phyloP scores from a whole-genome alignment of 305 asterid genomes.

The Solanum hybrid region DNA sequence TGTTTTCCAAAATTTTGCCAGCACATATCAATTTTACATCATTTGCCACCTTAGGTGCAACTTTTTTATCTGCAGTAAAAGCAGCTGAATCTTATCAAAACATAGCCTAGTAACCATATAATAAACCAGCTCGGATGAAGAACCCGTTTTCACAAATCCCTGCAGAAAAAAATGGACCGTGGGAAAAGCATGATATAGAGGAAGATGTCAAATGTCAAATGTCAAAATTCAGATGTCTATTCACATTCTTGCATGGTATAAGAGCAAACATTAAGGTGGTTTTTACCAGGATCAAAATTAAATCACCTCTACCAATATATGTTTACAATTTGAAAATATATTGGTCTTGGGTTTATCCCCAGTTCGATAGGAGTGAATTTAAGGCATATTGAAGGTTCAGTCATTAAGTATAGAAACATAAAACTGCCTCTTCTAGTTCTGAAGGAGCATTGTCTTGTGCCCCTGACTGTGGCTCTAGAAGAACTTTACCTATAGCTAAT shows the following conservation, averaged over 20 bases:
- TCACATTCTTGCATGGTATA: background rate
- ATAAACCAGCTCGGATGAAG: background rate
- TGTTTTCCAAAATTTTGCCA: constrained; percentile 80
- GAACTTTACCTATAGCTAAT: background rate
- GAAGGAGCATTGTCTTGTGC: background rate
- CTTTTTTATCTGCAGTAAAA: constrained; percentile 51
- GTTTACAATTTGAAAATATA: background rate
- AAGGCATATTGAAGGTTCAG: background rate
- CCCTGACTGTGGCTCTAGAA: background rate
- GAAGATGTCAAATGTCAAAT: background rate
- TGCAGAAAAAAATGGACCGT: background rate
- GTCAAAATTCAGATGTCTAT: background rate
- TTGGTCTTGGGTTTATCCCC: background rate
- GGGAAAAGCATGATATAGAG: background rate
- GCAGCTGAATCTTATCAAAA: constrained; percentile 10
- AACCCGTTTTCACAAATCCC: background rate
- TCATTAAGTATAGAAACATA: background rate
- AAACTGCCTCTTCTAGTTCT: background rate
- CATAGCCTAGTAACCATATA: background rate
- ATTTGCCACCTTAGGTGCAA: constrained; percentile 67
- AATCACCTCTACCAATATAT: background rate
- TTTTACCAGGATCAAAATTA: background rate
- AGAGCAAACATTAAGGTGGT: background rate
- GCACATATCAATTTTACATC: constrained; percentile 79
- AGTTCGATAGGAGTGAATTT: background rate